Evolutionary conservation across 1,284 basidiomycete species (phyloP).

Genomic region (Tausonia pullulans): DNA sequence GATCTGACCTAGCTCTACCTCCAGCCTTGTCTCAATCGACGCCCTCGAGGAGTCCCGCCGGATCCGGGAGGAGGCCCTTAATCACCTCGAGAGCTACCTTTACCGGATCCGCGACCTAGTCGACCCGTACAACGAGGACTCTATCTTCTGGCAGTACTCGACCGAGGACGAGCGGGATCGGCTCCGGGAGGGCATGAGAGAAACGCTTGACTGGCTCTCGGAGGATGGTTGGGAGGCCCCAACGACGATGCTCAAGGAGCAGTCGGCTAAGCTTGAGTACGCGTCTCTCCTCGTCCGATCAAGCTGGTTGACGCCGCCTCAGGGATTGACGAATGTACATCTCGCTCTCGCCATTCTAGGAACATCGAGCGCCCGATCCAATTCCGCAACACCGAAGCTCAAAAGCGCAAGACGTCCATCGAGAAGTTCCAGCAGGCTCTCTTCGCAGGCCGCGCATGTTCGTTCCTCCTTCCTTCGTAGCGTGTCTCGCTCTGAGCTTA

Average conservation of each 20-base stretch:
- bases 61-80: constrained; percentile 78
- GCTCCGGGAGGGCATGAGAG: constrained; percentile 54
- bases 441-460: constrained; percentile 39
- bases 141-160: constrained; percentile 69
- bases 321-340: background rate
- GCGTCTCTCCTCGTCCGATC: constrained; percentile 30
- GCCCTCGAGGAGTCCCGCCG: constrained; percentile 63
- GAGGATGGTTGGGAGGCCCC: constrained; percentile 77
- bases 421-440: constrained; percentile 55
- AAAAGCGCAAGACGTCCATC: constrained; percentile 51
- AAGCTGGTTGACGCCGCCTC: background rate
- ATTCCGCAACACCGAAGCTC: constrained; percentile 74
- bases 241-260: constrained; percentile 57
- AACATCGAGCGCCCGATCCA: constrained; percentile 68
- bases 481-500: background rate
- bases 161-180: constrained; percentile 55
- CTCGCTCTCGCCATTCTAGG: constrained; percentile 36
- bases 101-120: constrained; percentile 80
- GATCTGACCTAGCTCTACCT: background rate
- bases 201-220: constrained; percentile 69
- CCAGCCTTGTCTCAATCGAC: constrained; percentile 67
- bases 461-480: background rate
- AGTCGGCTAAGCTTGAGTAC: constrained; percentile 67
- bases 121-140: constrained; percentile 46
- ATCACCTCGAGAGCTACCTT: constrained; percentile 81